phyloP scores from a whole-genome alignment of 164 flowering plant genomes.

The Sextonia rubra region DNA sequence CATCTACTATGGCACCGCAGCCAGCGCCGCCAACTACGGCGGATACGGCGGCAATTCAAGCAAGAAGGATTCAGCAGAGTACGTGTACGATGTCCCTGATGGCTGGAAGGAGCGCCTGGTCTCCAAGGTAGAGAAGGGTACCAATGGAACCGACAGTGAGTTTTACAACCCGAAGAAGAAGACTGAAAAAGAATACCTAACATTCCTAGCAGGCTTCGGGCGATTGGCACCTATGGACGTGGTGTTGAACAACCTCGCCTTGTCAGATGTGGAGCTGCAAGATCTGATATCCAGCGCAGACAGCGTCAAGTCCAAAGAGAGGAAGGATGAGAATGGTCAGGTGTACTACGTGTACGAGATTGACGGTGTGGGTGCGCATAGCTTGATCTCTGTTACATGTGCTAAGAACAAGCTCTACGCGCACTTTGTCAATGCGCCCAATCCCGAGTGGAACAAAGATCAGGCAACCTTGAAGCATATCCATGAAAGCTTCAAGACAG shows the following conservation, averaged over 20 bases:
- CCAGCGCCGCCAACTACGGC: constrained; percentile 94
- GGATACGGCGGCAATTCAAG: constrained; percentile 88
- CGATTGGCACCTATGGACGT: constrained; percentile 69
- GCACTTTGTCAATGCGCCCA: constrained; percentile 89
- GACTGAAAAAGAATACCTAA: constrained; percentile 79
- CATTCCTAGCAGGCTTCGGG: constrained; percentile 66
- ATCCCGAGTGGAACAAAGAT: constrained; percentile 76
- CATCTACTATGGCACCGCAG: constrained; percentile 88
- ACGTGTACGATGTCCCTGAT: constrained; percentile 79
- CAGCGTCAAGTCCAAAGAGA: constrained; percentile 57
- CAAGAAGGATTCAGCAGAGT: constrained; percentile 83
- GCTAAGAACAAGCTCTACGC: constrained; percentile 83
- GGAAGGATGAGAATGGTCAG: constrained; percentile 73
- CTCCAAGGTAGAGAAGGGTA: constrained; percentile 90
- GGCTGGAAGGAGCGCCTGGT: constrained; percentile 89
- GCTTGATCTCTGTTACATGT: constrained; percentile 85
- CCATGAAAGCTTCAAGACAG: constrained; percentile 75
- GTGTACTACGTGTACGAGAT: constrained; percentile 82
- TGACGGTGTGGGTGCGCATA: constrained; percentile 58
- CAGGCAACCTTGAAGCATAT: constrained; percentile 59
- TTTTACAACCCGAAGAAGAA: constrained; percentile 87
- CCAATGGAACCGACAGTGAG: constrained; percentile 95
- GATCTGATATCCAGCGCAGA: constrained; percentile 70
- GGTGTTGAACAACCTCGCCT: constrained; percentile 70
- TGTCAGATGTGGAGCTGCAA: constrained; percentile 79